A percentile compares a stretch with the other conserved stretches of the same genome.
Conservation (phyloP, 78 protist genomes). For the Trichosphaerium sp. region DNA sequence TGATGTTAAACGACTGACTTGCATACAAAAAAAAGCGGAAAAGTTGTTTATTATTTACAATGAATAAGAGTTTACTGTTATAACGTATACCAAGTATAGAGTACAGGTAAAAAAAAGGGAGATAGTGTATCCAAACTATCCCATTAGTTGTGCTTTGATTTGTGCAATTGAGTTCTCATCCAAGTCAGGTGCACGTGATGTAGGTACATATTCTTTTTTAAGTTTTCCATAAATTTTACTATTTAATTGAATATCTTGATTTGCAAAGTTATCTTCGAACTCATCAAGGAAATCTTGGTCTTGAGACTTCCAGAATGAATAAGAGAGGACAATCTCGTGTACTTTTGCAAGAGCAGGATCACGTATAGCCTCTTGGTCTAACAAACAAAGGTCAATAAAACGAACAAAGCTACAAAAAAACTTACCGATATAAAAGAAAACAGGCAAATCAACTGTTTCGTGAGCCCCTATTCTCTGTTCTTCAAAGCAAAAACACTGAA, state of each 20-base stretch:
- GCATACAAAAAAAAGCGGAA: no score
- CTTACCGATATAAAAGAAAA: constrained; percentile 85
- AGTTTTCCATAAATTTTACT: background rate
- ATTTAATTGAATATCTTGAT: constrained; percentile 1
- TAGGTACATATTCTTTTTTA: background rate
- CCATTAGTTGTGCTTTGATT: background rate
- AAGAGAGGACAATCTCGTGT: constrained; percentile 46
- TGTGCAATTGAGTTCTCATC: constrained; percentile 3
- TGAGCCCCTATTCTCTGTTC: constrained; percentile 75
- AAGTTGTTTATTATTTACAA: no score
- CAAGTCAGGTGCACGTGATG: constrained; percentile 9
- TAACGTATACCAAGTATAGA: no score
- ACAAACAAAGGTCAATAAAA: no score
- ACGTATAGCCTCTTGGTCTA: constrained; percentile 71
- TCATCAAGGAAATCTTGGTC: constrained; percentile 44
- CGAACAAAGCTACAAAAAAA: no score
- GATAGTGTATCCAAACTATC: constrained; percentile 14
- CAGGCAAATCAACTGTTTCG: constrained; percentile 92
- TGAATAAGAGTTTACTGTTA: no score
- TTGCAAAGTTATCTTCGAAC: no score
- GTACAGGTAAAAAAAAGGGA: no score
- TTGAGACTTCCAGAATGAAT: constrained; percentile 65
- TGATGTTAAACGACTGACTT: no score
- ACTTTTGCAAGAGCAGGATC: constrained; percentile 34
- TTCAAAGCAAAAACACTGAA: constrained; percentile 90